Evolutionary conservation across 352 stramenopile genomes (phyloP).

Genomic region (Globisporangium iwayamae): DNA sequence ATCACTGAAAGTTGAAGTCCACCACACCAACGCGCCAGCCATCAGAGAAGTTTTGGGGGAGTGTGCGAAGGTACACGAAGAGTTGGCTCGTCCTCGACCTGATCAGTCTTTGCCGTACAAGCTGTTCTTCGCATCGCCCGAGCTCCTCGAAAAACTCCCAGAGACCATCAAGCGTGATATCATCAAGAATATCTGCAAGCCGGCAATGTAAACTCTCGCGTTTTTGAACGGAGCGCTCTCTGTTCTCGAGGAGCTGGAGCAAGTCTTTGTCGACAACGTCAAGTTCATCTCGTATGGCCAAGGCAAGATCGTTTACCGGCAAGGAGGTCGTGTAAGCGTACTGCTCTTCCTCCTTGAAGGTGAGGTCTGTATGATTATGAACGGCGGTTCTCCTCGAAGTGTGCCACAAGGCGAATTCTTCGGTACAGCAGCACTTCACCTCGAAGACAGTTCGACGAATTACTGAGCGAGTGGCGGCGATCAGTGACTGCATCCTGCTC

Average conservation of each 20-base stretch:
- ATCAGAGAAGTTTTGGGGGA: conserved; percentile 50
- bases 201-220: conserved; percentile 48
- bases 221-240: conserved; percentile 40
- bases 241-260: conserved; percentile 45
- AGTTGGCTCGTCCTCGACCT: conserved; percentile 37
- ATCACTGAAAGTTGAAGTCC: not conserved
- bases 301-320: conserved; percentile 58
- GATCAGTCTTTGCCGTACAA: conserved; percentile 43
- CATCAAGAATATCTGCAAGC: conserved; percentile 54
- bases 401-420: conserved; percentile 55
- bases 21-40: no score
- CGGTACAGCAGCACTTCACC: conserved; percentile 35
- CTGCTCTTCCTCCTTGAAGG: conserved; percentile 62
- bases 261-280: conserved; percentile 56
- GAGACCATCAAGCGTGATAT: conserved; percentile 60
- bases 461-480: conserved; percentile 54
- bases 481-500: conserved; percentile 51
- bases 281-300: conserved; percentile 71
- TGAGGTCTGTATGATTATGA: conserved; percentile 43
- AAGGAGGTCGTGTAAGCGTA: conserved; percentile 50
- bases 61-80: conserved; percentile 30
- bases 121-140: conserved; percentile 18
- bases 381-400: conserved; percentile 29
- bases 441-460: conserved; percentile 30
- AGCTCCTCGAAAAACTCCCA: conserved; percentile 54